phyloP scores from a whole-genome alignment of 2,329 filamentous ascomycete genomes.

The Mycosphaerella sp. region DNA sequence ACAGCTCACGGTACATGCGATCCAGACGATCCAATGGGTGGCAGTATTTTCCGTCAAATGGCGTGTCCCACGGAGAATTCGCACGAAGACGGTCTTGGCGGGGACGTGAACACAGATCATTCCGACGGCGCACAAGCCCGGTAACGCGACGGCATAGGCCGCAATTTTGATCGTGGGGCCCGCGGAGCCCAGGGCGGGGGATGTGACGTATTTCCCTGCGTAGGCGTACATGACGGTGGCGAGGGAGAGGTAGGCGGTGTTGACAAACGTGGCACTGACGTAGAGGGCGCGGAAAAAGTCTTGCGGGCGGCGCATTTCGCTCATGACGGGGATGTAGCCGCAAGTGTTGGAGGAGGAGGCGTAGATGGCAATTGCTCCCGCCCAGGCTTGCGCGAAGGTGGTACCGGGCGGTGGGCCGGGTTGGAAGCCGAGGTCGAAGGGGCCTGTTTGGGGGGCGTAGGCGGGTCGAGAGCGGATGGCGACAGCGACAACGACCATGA shows the following conservation, averaged over 20 bases:
- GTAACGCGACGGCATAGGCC: slow-evolving; percentile 35
- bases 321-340: slow-evolving; percentile 34
- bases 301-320: slow-evolving; percentile 34
- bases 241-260: slow-evolving; percentile 17
- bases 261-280: neutral
- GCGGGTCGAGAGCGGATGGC: slow-evolving; percentile 10
- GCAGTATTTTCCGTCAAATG: neutral
- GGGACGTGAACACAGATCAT: slow-evolving; percentile 12
- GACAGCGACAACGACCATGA: slow-evolving; percentile 33
- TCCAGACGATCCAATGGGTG: neutral
- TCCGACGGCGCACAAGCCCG: slow-evolving; percentile 16
- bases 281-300: slow-evolving; percentile 20
- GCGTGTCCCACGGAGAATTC: neutral
- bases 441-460: slow-evolving; percentile 10
- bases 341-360: slow-evolving; percentile 36
- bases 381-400: slow-evolving; percentile 12
- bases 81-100: neutral
- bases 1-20: neutral
- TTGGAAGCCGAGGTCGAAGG: slow-evolving; percentile 10
- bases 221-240: slow-evolving; percentile 41
- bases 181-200: slow-evolving; percentile 42
- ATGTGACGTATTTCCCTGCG: slow-evolving; percentile 42
- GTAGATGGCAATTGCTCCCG: slow-evolving; percentile 19
- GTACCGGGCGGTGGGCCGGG: slow-evolving; percentile 5
- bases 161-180: slow-evolving; percentile 39